Conservation (phyloP, 805 yeast genomes). For the Wickerhamia fluorescens region DNA sequence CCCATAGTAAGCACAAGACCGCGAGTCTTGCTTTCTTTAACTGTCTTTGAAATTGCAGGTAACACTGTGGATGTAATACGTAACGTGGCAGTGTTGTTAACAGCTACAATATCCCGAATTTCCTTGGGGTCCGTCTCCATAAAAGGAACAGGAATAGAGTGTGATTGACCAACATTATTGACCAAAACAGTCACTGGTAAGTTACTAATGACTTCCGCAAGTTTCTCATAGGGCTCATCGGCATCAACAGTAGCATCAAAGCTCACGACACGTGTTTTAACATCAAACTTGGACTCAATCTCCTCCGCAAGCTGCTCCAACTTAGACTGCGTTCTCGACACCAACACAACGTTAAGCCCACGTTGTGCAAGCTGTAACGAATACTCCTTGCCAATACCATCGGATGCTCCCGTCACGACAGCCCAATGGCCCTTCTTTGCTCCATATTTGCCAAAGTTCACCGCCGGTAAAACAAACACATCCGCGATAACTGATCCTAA, state of each 20-base stretch:
- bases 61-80: slow-evolving; percentile 73
- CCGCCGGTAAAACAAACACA: slow-evolving; percentile 57
- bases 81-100: slow-evolving; percentile 81
- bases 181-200: slow-evolving; percentile 68
- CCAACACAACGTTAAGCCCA: slow-evolving; percentile 77
- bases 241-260: slow-evolving; percentile 71
- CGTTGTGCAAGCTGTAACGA: slow-evolving; percentile 76
- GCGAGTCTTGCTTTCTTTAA: slow-evolving; percentile 37
- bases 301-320: slow-evolving; percentile 60
- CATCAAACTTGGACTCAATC: slow-evolving; percentile 50
- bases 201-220: slow-evolving; percentile 40
- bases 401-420: slow-evolving; percentile 95
- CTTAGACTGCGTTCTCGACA: slow-evolving; percentile 79
- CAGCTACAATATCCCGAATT: slow-evolving; percentile 69
- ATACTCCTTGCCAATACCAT: slow-evolving; percentile 94
- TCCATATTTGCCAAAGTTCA: slow-evolving; percentile 63
- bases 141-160: slow-evolving; percentile 92
- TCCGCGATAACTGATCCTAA: slow-evolving; percentile 50
- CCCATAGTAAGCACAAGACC: slow-evolving; percentile 93
- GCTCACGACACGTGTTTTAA: slow-evolving; percentile 60
- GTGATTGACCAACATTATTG: slow-evolving; percentile 94
- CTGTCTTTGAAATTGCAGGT: slow-evolving; percentile 58
- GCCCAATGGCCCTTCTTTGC: slow-evolving; percentile 75
- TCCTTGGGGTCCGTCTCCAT: slow-evolving; percentile 71
- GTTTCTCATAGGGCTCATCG: slow-evolving; percentile 45